Evolutionary conservation across 371 early-diverging fungal genomes (phyloP).

Genomic region (Lichtheimia ornata): DNA sequence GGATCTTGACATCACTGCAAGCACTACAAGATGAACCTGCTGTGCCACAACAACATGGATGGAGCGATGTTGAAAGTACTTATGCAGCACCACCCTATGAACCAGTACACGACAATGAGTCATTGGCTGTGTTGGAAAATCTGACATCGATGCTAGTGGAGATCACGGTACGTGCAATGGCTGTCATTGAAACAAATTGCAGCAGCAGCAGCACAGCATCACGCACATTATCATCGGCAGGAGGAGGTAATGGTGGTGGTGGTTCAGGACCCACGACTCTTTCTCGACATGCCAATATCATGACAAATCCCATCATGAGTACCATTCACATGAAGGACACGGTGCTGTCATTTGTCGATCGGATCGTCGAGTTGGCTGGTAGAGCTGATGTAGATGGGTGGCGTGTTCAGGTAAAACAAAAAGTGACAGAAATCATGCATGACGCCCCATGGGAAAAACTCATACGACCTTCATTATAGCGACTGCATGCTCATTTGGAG

Average conservation of each 20-base stretch:
- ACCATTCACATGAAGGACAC: conserved; percentile 42
- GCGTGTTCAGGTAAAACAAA: conserved; percentile 26
- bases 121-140: conserved; percentile 23
- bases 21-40: conserved; percentile 22
- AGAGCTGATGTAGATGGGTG: conserved; percentile 28
- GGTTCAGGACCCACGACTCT: neutral
- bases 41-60: neutral
- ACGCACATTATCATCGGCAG: too few species aligned
- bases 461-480: conserved; percentile 9
- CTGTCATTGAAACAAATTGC: conserved; percentile 37
- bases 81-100: neutral
- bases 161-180: conserved; percentile 34
- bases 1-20: conserved; percentile 28
- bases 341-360: conserved; percentile 36
- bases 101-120: conserved; percentile 8
- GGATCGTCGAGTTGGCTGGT: conserved; percentile 39
- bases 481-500: conserved; percentile 21
- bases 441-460: neutral
- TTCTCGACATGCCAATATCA: conserved; percentile 32
- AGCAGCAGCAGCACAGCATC: neutral
- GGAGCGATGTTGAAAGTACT: neutral
- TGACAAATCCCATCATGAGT: conserved; percentile 31
- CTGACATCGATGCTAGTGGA: conserved; percentile 38
- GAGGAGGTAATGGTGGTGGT: neutral
- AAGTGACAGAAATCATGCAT: neutral